Conservation (phyloP, 148 eudicot species). For the Amaranthus cruentus region DNA sequence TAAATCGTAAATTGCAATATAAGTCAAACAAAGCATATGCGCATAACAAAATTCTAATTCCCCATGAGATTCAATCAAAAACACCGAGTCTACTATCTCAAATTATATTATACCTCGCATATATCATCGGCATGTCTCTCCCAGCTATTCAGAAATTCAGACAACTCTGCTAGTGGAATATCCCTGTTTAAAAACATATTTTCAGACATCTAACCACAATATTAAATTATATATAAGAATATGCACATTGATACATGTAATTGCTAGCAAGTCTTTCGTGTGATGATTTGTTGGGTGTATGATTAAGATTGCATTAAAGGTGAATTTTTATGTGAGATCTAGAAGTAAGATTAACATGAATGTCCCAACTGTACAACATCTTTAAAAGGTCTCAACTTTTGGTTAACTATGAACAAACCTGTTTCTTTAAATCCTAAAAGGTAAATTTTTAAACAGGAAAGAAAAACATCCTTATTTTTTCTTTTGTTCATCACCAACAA, state of each 20-base stretch:
- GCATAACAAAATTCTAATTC: neutral
- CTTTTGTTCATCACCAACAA: too few species aligned
- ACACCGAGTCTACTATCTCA: neutral
- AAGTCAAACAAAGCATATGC: neutral
- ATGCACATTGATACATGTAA: neutral
- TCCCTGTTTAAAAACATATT: conserved; percentile 46
- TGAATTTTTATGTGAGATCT: neutral
- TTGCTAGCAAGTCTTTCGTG: neutral
- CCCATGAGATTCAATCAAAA: conserved; percentile 4
- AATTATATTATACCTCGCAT: conserved; percentile 45
- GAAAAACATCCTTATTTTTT: too few species aligned
- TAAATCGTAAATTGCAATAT: neutral
- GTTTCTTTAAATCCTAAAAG: too few species aligned
- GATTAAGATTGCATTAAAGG: neutral
- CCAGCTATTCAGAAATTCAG: conserved; percentile 64
- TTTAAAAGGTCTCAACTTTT: too few species aligned
- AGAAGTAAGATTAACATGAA: neutral
- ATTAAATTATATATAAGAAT: neutral
- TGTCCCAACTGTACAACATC: neutral
- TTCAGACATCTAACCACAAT: conserved; percentile 7
- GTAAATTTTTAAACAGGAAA: too few species aligned
- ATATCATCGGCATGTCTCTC: conserved; percentile 46
- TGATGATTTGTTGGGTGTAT: neutral
- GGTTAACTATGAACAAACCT: too few species aligned
- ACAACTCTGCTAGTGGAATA: conserved; percentile 46